A percentile compares a stretch with the other conserved stretches of the same genome.
phyloP scores from a whole-genome alignment of 2,329 filamentous ascomycete species.

The Phaeosphaeriaceae sp. region DNA sequence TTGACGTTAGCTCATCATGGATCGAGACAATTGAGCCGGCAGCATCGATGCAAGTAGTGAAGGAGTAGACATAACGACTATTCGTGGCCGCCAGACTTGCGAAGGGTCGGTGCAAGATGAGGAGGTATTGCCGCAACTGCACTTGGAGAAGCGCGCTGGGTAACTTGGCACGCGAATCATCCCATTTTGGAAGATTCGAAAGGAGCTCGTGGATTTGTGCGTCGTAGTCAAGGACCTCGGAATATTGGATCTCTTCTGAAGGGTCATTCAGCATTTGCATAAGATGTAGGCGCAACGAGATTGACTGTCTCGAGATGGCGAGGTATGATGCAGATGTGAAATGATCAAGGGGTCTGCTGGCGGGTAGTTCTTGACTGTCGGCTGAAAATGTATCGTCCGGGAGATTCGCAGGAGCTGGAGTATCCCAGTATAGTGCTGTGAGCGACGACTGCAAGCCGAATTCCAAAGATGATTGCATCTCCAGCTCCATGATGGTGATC shows the following conservation, averaged over 20 bases:
- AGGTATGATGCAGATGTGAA: conserved; percentile 44
- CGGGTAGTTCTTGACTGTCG: conserved; percentile 31
- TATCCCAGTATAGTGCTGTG: conserved; percentile 57
- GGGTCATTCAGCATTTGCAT: conserved; percentile 43
- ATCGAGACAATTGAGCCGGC: conserved; percentile 33
- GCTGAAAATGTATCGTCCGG: conserved; percentile 56
- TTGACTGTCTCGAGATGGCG: conserved; percentile 26
- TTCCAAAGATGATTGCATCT: conserved; percentile 63
- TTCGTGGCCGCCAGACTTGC: conserved; percentile 34
- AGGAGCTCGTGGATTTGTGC: conserved; percentile 34
- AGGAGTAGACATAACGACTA: conserved; percentile 39
- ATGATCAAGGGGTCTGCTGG: conserved; percentile 28
- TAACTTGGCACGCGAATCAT: conserved; percentile 19
- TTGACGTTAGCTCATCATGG: conserved; percentile 29
- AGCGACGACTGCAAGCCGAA: conserved; percentile 59
- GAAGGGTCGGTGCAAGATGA: conserved; percentile 45
- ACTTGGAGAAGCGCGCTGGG: conserved; percentile 36
- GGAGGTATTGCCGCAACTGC: conserved; percentile 43
- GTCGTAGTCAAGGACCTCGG: conserved; percentile 44
- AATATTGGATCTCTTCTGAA: conserved; percentile 34
- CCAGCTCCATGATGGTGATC: conserved; percentile 64
- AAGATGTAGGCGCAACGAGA: conserved; percentile 41
- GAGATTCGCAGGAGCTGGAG: conserved; percentile 57
- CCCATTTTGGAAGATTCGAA: conserved; percentile 32
- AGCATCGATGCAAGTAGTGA: conserved; percentile 37